phyloP scores from a whole-genome alignment of 768 basidiomycete genomes.

The Saitozyma podzolica region DNA sequence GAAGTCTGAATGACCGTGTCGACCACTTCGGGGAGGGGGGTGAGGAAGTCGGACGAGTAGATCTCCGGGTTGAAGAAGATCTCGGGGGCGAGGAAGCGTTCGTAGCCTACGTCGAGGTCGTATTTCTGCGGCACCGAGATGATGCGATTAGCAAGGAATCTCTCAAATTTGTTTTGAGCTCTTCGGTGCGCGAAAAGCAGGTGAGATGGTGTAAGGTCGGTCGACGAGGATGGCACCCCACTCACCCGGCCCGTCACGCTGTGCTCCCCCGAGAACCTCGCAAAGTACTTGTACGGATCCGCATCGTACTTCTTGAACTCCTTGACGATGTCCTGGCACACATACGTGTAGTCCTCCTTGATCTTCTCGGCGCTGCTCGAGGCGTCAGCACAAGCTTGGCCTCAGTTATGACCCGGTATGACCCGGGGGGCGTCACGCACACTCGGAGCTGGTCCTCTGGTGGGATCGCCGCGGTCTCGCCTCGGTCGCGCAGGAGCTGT shows the following conservation, averaged over 20 bases:
- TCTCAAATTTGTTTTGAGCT: slow-evolving; percentile 6
- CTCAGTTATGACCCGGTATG: neutral
- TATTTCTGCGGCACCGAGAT: slow-evolving; percentile 68
- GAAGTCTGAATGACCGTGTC: slow-evolving; percentile 93
- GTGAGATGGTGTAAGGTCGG: neutral
- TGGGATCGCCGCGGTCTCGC: slow-evolving; percentile 84
- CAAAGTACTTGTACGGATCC: slow-evolving; percentile 92
- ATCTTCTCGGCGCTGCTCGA: slow-evolving; percentile 70
- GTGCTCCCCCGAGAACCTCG: slow-evolving; percentile 89
- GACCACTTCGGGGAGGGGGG: slow-evolving; percentile 92
- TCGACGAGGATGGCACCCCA: neutral
- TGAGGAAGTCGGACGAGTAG: slow-evolving; percentile 94
- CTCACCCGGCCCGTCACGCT: slow-evolving; percentile 85
- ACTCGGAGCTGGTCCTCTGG: slow-evolving; percentile 92
- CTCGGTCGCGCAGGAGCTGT: slow-evolving; percentile 90
- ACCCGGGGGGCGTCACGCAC: slow-evolving; percentile 24
- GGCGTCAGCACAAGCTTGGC: neutral
- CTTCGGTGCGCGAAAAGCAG: neutral
- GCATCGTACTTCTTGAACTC: slow-evolving; percentile 98
- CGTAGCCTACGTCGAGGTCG: slow-evolving; percentile 89
- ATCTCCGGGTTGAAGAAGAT: slow-evolving; percentile 99
- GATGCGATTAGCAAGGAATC: no score
- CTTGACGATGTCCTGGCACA: slow-evolving; percentile 97
- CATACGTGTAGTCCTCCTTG: slow-evolving; percentile 97
- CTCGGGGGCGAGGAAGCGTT: slow-evolving; percentile 97